phyloP scores from a whole-genome alignment of 208 protist species.

The Porcisia deanei region DNA sequence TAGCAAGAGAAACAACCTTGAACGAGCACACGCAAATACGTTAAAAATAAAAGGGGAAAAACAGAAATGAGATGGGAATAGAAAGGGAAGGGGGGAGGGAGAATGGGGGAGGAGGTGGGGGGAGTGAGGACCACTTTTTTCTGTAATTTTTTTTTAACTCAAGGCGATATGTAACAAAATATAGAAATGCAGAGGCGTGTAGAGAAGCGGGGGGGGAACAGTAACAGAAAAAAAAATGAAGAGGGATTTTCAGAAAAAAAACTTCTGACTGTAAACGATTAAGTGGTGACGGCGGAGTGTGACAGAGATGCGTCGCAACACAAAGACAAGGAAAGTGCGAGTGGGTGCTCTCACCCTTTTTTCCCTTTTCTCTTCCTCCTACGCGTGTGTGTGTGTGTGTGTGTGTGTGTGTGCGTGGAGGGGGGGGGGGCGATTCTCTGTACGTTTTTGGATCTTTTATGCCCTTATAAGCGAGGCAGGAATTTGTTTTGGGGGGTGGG shows the following conservation, averaged over 20 bases:
- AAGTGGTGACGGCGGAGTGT: neutral
- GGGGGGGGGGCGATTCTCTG: too few species aligned
- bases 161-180: neutral
- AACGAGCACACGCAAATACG: neutral
- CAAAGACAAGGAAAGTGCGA: neutral
- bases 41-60: neutral
- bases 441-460: too few species aligned
- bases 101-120: neutral
- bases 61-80: neutral
- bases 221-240: conserved; percentile 1
- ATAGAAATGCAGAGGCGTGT: neutral
- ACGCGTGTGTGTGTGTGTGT: neutral
- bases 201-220: conserved; percentile 3
- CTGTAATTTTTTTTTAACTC: neutral
- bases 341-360: neutral
- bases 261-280: too few species aligned
- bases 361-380: neutral
- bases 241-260: neutral
- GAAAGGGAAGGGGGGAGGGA: neutral
- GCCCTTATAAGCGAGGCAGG: too few species aligned
- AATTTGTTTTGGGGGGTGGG: too few species aligned
- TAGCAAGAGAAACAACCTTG: neutral
- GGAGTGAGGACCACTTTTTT: too few species aligned
- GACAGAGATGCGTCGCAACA: neutral
- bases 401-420: neutral